Percentiles rank a stretch among this genome's conserved stretches.
phyloP scores from a whole-genome alignment of 768 basidiomycete genomes.

The Boletus tylopilopsis region DNA sequence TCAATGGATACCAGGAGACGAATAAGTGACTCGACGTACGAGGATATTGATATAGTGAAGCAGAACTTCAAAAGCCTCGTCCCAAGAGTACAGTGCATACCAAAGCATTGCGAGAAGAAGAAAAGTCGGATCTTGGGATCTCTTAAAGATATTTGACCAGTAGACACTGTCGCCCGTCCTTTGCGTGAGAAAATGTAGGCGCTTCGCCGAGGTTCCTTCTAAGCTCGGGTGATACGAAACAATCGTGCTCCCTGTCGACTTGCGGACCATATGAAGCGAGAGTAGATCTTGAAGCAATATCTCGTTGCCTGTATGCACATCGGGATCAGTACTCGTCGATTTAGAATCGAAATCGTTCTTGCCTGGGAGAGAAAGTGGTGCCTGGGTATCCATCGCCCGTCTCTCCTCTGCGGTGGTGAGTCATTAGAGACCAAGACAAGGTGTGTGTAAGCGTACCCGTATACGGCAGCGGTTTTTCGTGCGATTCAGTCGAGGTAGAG shows the following conservation, averaged over 20 bases:
- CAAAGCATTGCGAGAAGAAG: slow-evolving; percentile 43
- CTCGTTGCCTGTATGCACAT: slow-evolving; percentile 9
- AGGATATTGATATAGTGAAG: slow-evolving; percentile 49
- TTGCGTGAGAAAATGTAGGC: slow-evolving; percentile 23
- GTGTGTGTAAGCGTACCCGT: slow-evolving; percentile 4
- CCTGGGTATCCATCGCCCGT: slow-evolving; percentile 30
- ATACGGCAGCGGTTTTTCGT: slow-evolving; percentile 7
- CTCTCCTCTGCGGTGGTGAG: slow-evolving; percentile 8
- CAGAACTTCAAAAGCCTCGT: slow-evolving; percentile 51
- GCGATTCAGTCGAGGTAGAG: not conserved
- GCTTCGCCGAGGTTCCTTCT: slow-evolving; percentile 23
- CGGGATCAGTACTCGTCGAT: not conserved
- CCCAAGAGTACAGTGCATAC: slow-evolving; percentile 62
- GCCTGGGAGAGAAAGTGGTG: slow-evolving; percentile 25
- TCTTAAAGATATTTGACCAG: slow-evolving; percentile 30
- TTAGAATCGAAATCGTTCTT: not conserved
- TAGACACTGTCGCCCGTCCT: slow-evolving; percentile 32
- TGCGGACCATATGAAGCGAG: slow-evolving; percentile 38
- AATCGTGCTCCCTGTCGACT: slow-evolving; percentile 29
- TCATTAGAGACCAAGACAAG: not conserved
- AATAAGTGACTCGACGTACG: slow-evolving; percentile 27
- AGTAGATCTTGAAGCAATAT: slow-evolving; percentile 32
- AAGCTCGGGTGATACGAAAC: slow-evolving; percentile 30
- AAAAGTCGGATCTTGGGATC: slow-evolving; percentile 31
- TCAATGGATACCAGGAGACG: not conserved